Base-by-base conservation (phyloP, 108 stramenopile species). In the Parmales sp. region DNA sequence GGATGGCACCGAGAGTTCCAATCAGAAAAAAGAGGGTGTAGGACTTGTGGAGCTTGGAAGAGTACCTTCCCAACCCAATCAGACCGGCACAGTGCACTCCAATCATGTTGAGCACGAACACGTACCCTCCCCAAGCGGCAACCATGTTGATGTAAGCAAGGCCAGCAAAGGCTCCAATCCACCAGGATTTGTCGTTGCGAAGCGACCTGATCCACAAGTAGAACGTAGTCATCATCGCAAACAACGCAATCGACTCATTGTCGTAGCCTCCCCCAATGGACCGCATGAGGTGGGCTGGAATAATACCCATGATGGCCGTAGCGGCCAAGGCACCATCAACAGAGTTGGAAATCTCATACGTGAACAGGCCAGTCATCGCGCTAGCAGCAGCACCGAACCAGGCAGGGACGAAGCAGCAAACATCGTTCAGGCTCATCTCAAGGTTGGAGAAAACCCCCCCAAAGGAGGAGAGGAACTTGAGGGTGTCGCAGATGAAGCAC, bases 61-160 rank as follows among this genome's bases (percentile, higher is more conserved):
- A 79, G 79, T 90, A 98, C 38, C 95, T 69, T 41, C 95, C 95
- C 63, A 78, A 63, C 45, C 88, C 64, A 7, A 95, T 84, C 76
- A 98, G 73, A 1, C 78, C 50, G 1, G 90, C 87, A 2, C 90
- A 93, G 76, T 95, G 92, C 23, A 92, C 85, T 26, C 94, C 94
- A 64, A 98, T 83, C 78, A 97, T 78, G 82, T 98, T 98, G 69
- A 97, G 69, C 22, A 98, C 95, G 87, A 97, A 98, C 64, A 95
- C 86, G 82, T 95, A 98, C 1, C 98, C 98, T 60, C 98, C 98
- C 98, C 98, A 99, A 0, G 95, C 88, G 1, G 96, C 96, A n/a
- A 95, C 98, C 98, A 99, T 99, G 77, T 93, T 88, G 69, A 92
- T 86, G 74, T 95, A 93, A 0, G 92, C 83, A 26, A 95, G 29